phyloP scores from a whole-genome alignment of 257 asterid species.

The Nicotiana knightiana region DNA sequence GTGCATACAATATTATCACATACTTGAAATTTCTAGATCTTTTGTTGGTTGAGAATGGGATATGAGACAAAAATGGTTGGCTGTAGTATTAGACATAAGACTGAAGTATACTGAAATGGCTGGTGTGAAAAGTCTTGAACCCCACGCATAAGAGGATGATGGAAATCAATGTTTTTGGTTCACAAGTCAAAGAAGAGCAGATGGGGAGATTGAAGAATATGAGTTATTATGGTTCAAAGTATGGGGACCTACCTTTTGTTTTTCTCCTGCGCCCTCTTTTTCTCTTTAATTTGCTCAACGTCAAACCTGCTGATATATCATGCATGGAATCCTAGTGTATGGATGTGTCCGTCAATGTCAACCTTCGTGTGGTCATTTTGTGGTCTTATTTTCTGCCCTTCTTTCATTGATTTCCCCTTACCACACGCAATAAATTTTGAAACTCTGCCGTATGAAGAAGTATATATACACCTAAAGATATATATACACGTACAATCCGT shows the following conservation, averaged over 20 bases:
- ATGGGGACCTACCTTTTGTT: slow-evolving; percentile 4
- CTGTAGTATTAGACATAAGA: background rate
- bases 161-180: slow-evolving; percentile 2
- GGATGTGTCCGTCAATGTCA: background rate
- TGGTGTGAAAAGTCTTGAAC: slow-evolving; percentile 12
- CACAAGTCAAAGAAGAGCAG: slow-evolving; percentile 12
- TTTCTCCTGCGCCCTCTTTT: background rate
- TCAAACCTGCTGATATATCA: slow-evolving; percentile 5
- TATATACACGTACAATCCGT: no score
- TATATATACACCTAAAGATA: no score
- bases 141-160: background rate
- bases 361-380: background rate
- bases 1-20: background rate
- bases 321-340: slow-evolving; percentile 6
- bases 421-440: background rate
- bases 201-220: background rate
- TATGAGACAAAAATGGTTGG: background rate
- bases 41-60: slow-evolving; percentile 3
- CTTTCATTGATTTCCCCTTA: background rate
- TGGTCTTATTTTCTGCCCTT: background rate
- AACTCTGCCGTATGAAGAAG: background rate
- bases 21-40: background rate
- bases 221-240: background rate
- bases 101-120: background rate
- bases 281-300: background rate